Evolutionary conservation across 768 basidiomycete species (phyloP).

Genomic region (Neoboletus magnificus): DNA sequence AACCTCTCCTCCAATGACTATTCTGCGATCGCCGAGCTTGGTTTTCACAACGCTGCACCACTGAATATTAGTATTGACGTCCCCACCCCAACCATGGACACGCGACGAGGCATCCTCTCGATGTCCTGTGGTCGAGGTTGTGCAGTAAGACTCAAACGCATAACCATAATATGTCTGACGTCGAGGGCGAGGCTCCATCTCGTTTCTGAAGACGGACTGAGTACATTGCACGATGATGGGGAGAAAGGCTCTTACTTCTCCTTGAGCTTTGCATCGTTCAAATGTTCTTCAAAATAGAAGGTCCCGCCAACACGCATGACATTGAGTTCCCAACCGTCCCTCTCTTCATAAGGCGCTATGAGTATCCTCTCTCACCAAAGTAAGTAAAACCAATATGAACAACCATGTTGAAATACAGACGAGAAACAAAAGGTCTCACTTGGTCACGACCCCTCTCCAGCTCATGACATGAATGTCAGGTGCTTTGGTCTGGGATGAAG

Average conservation of each 20-base stretch:
- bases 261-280: slow-evolving; percentile 51
- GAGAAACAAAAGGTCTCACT: slow-evolving; percentile 42
- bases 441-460: slow-evolving; percentile 86
- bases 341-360: slow-evolving; percentile 77
- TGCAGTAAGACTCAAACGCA: slow-evolving; percentile 87
- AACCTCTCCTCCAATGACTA: slow-evolving; percentile 87
- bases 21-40: slow-evolving; percentile 65
- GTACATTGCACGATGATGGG: neutral
- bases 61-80: slow-evolving; percentile 84
- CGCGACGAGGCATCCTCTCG: slow-evolving; percentile 23
- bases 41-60: slow-evolving; percentile 91
- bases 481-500: slow-evolving; percentile 16
- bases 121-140: slow-evolving; percentile 36
- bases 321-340: slow-evolving; percentile 79
- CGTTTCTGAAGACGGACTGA: slow-evolving; percentile 44
- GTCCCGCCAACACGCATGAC: slow-evolving; percentile 72
- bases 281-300: slow-evolving; percentile 73
- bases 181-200: slow-evolving; percentile 61
- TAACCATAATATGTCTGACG: slow-evolving; percentile 80
- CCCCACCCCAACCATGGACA: slow-evolving; percentile 63
- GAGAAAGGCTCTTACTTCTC: slow-evolving; percentile 53
- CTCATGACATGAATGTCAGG: slow-evolving; percentile 56
- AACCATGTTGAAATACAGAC: neutral
- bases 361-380: slow-evolving; percentile 61
- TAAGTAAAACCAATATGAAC: slow-evolving; percentile 14